Percentiles rank a stretch among this genome's conserved stretches.
These are phyloP conservation scores for Heteromeles arbutifolia DNA, from an alignment of 306 rosid species.

Conservation along the genomic window DNA sequence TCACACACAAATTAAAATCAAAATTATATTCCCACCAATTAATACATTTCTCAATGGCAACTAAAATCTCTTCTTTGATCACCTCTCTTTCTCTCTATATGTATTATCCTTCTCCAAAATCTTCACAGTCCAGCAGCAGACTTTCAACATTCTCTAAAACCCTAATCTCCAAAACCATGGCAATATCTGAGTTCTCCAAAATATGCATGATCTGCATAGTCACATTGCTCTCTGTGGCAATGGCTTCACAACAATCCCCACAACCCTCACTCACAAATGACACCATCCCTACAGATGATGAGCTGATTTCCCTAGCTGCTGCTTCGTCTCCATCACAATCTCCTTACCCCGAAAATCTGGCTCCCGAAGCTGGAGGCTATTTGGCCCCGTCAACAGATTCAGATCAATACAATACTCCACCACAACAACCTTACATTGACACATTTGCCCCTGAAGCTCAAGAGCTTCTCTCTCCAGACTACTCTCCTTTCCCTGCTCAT, in stretches of 20 bases:
- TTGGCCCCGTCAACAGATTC: background rate
- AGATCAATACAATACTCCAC: constrained; percentile 7
- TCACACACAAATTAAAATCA: background rate
- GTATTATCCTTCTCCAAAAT: background rate
- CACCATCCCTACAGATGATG: background rate
- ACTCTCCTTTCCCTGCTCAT: constrained; percentile 1
- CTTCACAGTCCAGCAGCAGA: background rate
- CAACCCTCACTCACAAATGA: background rate
- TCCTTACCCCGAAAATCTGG: background rate
- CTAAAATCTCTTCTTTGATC: background rate
- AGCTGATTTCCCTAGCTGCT: background rate
- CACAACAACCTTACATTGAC: background rate
- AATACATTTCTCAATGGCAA: background rate
- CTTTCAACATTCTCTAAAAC: background rate
- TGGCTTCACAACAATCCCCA: background rate
- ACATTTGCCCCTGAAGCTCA: background rate
- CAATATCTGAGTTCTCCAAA: background rate
- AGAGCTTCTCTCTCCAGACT: background rate
- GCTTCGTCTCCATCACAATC: background rate
- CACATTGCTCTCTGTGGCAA: background rate
- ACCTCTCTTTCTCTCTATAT: background rate
- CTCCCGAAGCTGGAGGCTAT: background rate
- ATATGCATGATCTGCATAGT: background rate
- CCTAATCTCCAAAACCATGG: background rate
- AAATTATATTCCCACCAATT: background rate